Base-by-base conservation (phyloP, 2,329 filamentous ascomycete species). In the Lachnellula subtilissima region DNA sequence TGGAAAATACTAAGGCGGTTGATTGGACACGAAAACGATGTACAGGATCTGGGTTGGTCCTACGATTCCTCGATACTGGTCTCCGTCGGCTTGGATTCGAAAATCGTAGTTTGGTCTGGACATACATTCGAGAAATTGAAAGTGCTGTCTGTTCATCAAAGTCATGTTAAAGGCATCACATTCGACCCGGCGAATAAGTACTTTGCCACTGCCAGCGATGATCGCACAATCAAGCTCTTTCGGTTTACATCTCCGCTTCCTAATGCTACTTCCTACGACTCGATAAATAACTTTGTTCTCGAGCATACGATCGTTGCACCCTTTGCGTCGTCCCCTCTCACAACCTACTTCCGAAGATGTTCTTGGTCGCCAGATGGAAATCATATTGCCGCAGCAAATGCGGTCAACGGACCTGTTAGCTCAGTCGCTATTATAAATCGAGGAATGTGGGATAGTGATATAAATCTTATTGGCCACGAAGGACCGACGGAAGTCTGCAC, bases 161-260 rank as follows among this genome's bases (percentile, higher is more conserved):
- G 91, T 71, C 95, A 97, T 71, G 94, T 99, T 75, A 99, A 99
- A 72, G 94, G 95, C 60, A 95, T 99, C 67, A 96, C 93, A 0
- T 99, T 99, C 69, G 94, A 99, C 70, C 94, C 94, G 0, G 94
- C 94, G 43, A 97, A 97, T 76, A 99, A 97, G 71, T 99, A 96
- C 77, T 99, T 99, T 73, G 94, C 95, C 15, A 99, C 95, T 0
- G 92, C 95, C 2, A 96, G 91, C 74, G 94, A 99, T 71, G 94
- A 99, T 72, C 86, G 94, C 57, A 93, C 91, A 2, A 96, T 99
- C 73, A 96, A 96, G 71, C 90, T 99, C 66, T 97, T 96, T 73
- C 86, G 92, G 57, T 99, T 97, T 72, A 96, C 89, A 2, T 88
- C 93, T 1, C 92, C 94, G 0, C 83, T 87, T 1, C 89, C 94